Conservation (phyloP, 78 protist species). For the Dictyostelium citrinum region DNA sequence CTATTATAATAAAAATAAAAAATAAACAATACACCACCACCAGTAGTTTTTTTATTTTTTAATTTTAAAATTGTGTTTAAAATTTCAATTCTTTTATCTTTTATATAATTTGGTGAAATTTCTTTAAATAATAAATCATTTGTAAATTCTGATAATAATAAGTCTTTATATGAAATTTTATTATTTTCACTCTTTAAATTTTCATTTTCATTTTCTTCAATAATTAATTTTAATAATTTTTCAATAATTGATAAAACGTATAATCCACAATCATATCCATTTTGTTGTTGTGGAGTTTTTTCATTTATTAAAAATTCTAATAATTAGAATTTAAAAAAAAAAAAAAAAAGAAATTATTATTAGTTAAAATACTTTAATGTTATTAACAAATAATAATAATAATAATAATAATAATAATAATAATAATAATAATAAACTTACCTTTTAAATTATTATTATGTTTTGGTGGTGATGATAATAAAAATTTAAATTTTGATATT, state of each 20-base stretch:
- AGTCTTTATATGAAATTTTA: not conserved
- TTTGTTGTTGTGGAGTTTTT: conserved; percentile 46
- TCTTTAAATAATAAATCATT: not conserved
- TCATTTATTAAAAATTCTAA: not conserved
- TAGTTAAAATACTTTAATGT: not conserved
- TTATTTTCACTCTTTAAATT: not conserved
- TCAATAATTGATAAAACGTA: conserved; percentile 31
- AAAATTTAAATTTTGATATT: not conserved
- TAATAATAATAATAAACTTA: not conserved
- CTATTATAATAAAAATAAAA: not conserved
- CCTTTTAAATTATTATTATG: not conserved
- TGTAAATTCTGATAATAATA: not conserved
- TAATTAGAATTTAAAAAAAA: not conserved
- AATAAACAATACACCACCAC: too few relatives aligned
- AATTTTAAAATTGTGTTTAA: not conserved
- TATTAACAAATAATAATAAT: not conserved
- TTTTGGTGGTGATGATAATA: not conserved
- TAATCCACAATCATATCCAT: conserved; percentile 62
- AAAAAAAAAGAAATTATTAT: not conserved
- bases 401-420: not conserved
- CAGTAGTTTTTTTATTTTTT: too few relatives aligned
- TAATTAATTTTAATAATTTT: not conserved
- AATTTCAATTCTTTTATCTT: conserved; percentile 23
- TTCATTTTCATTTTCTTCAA: not conserved
- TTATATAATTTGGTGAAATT: not conserved